Conservation (phyloP, 345 rosid species). For the Sisymbrium altissimum region DNA sequence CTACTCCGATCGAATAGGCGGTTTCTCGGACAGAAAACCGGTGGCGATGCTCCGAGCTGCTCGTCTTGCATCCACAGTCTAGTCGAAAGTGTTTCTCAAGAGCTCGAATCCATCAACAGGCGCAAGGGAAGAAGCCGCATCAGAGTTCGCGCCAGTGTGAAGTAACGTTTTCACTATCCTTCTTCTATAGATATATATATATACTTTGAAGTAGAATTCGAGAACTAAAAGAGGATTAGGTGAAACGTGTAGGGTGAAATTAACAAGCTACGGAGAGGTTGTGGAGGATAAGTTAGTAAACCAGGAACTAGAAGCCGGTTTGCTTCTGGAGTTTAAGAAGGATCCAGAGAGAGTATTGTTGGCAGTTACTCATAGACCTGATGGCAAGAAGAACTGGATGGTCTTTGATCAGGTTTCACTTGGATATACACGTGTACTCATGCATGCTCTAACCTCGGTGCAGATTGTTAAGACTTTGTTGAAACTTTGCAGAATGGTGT, state of each 20-base stretch:
- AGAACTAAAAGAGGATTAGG: background rate
- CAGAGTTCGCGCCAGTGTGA: constrained; percentile 58
- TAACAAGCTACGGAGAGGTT: constrained; percentile 68
- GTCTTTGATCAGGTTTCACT: constrained; percentile 93
- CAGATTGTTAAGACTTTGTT: background rate
- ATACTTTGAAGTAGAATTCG: background rate
- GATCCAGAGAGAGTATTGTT: constrained; percentile 69
- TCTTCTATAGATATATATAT: background rate
- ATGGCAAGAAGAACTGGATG: constrained; percentile 99
- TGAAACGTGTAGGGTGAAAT: constrained; percentile 46
- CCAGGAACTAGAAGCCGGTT: constrained; percentile 56
- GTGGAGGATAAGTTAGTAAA: constrained; percentile 62
- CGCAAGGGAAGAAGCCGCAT: constrained; percentile 38
- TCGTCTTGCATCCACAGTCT: constrained; percentile 55
- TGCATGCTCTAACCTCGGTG: background rate
- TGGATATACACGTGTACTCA: too few species aligned
- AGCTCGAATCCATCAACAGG: constrained; percentile 43
- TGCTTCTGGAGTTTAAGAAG: constrained; percentile 86
- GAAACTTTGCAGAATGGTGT: constrained; percentile 63
- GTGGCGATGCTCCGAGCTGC: constrained; percentile 18
- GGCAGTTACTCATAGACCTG: constrained; percentile 81
- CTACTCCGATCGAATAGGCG: constrained; percentile 25
- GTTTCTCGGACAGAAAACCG: constrained; percentile 9
- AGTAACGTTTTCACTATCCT: constrained; percentile 38
- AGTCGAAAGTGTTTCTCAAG: constrained; percentile 63